Base-by-base conservation (phyloP, 2,329 filamentous ascomycete species). In the Colletotrichum salicis region DNA sequence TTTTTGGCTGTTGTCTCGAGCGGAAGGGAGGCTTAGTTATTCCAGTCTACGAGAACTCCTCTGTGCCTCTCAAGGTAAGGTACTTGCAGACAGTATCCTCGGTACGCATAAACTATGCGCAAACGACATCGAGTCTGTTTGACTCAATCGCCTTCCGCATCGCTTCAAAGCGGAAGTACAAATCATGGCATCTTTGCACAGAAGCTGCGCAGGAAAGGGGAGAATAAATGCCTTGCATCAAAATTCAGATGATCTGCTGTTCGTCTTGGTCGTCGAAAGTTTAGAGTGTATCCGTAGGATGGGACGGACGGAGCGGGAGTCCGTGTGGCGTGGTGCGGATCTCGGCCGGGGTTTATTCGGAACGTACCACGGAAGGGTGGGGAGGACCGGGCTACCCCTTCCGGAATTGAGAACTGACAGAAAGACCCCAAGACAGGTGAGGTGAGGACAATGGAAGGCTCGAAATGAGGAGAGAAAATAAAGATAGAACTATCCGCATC, bases 261-360 rank as follows among this genome's bases (percentile, higher is more conserved):
- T 11, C 41, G 37, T 37, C 11, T 60, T 52, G 19, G 22, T 33
- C 41, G 41, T 48, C 22, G 41, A 48, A 48, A 48, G 41, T 48
- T 48, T 48, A 2, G 41, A 48, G 19, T n/a, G 41, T 48, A 48
- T 19, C 37, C 3, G 37, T 48, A 11, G 51, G 19, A 67, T 45
- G 58, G 51, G 45, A 62, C 19, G 51, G 54, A 54, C 55, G 60
- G 62, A 37, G 54, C 62, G 62, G 67, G 61, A 70, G 67, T 70
- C 67, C 55, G 67, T 65, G 67, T 65, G 66, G 41, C 45, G 31
- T 52, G 60, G 19, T 51, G 51, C 52, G 51, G 61, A 61, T 45
- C 15, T 27, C 37, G 41, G 33, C 58, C 24, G 57, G 64, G 56
- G 63, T 64, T 58, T 48, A 22, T 48, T 52, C 29, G 66, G 63